Evolutionary conservation across 2,329 filamentous ascomycete species (phyloP).

Genomic region (Monilinia polystroma): DNA sequence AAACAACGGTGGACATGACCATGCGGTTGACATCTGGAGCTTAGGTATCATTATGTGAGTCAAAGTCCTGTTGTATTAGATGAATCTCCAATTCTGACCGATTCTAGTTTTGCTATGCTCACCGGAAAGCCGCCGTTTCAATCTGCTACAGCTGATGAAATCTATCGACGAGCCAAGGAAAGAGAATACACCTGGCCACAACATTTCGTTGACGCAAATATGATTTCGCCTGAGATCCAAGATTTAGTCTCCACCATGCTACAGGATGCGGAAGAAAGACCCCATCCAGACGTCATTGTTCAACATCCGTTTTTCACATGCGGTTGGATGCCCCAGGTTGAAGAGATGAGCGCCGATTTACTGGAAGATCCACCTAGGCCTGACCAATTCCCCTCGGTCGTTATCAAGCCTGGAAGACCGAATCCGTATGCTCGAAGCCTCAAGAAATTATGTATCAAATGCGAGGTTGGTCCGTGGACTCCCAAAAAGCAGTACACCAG

Average conservation of each 20-base stretch:
- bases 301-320: conserved; percentile 77
- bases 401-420: conserved; percentile 46
- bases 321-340: conserved; percentile 66
- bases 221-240: conserved; percentile 73
- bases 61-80: background rate
- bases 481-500: conserved; percentile 49
- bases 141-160: conserved; percentile 82
- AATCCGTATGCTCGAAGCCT: conserved; percentile 48
- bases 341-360: conserved; percentile 58
- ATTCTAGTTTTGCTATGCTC: conserved; percentile 81
- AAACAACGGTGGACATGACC: conserved; percentile 90
- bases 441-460: conserved; percentile 56
- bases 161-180: conserved; percentile 69
- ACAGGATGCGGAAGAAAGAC: conserved; percentile 71
- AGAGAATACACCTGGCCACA: conserved; percentile 80
- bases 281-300: conserved; percentile 74
- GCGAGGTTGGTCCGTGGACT: conserved; percentile 58
- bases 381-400: conserved; percentile 54
- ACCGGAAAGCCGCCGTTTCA: conserved; percentile 97
- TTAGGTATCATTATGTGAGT: conserved; percentile 91
- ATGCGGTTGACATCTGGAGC: conserved; percentile 98
- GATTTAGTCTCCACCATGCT: conserved; percentile 75
- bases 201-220: conserved; percentile 62
- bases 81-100: conserved; percentile 36
- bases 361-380: conserved; percentile 57